Evolutionary conservation across 2,329 filamentous ascomycete genomes (phyloP).

Genomic region (Sphaerulina musiva): DNA sequence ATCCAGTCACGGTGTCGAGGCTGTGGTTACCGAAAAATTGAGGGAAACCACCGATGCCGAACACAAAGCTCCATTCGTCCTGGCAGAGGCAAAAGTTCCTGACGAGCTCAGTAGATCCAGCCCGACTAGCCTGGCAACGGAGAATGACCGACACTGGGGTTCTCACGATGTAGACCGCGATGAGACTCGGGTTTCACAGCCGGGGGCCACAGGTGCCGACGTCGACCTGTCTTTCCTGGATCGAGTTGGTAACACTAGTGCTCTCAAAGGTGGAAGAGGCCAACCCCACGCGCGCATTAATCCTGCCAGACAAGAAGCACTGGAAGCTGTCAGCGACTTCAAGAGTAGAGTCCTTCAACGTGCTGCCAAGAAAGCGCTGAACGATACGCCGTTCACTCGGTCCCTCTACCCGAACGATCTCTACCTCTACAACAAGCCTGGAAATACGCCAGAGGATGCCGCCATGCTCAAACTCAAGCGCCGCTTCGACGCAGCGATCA

Average conservation of each 20-base stretch:
- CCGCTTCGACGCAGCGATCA: not conserved
- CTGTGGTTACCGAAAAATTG: not conserved
- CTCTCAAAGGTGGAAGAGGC: not conserved
- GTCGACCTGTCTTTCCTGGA: not conserved
- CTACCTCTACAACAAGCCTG: slow-evolving; percentile 1
- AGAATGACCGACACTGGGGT: not conserved
- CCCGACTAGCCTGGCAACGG: not conserved
- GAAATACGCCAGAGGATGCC: slow-evolving; percentile 1
- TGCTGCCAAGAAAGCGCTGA: slow-evolving; percentile 2
- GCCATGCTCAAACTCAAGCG: slow-evolving; percentile 5
- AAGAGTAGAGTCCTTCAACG: slow-evolving; percentile 10
- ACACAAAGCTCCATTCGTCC: not conserved
- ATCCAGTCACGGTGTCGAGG: not conserved
- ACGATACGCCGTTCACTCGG: slow-evolving; percentile 2
- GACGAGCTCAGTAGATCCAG: not conserved
- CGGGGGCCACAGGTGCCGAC: not conserved
- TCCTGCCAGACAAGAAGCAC: slow-evolving; percentile 2
- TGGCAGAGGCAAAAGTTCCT: not conserved
- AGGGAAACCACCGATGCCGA: not conserved
- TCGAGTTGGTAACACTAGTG: not conserved
- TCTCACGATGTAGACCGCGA: not conserved
- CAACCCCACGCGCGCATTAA: not conserved
- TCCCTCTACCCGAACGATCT: slow-evolving; percentile 1
- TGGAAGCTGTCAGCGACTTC: slow-evolving; percentile 6
- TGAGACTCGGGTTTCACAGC: not conserved